Evolutionary conservation across 148 eudicot species (phyloP).

Genomic region (Amaranthus palmeri): DNA sequence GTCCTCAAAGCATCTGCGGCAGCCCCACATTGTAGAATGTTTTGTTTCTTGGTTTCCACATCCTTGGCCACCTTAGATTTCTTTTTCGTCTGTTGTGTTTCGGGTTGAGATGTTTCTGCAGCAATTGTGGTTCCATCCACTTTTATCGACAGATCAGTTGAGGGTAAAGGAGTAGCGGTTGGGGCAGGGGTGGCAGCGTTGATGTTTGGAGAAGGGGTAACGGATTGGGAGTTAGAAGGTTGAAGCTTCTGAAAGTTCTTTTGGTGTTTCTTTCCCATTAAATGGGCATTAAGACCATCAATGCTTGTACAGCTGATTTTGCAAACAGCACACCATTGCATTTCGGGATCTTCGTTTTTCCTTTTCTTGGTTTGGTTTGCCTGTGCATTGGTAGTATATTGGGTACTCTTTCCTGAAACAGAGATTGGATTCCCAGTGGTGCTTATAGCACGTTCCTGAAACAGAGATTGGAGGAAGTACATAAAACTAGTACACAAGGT

Average conservation of each 20-base stretch:
- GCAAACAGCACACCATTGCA: slow-evolving; percentile 28
- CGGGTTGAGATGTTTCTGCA: not conserved
- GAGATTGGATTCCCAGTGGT: slow-evolving; percentile 5
- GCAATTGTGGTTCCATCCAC: slow-evolving; percentile 7
- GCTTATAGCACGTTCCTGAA: slow-evolving; percentile 16
- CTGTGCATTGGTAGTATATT: not conserved
- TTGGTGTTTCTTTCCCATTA: slow-evolving; percentile 30
- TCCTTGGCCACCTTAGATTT: slow-evolving; percentile 18
- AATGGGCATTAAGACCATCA: slow-evolving; percentile 19
- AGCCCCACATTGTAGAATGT: slow-evolving; percentile 28
- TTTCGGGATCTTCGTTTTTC: not conserved
- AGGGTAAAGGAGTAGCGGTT: not conserved
- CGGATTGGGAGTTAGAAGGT: not conserved
- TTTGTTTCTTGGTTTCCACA: slow-evolving; percentile 35
- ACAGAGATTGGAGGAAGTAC: not conserved
- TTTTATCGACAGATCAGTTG: not conserved
- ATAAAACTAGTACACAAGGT: not conserved
- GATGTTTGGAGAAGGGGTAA: not conserved
- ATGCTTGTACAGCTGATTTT: slow-evolving; percentile 28
- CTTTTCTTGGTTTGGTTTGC: slow-evolving; percentile 3
- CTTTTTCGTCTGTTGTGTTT: slow-evolving; percentile 6
- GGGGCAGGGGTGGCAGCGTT: not conserved
- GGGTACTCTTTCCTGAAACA: not conserved
- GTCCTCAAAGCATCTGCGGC: slow-evolving; percentile 24
- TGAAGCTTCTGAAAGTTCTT: slow-evolving; percentile 27